phyloP scores from a whole-genome alignment of 352 stramenopile genomes.

The Phytophthora fragariaefolia region DNA sequence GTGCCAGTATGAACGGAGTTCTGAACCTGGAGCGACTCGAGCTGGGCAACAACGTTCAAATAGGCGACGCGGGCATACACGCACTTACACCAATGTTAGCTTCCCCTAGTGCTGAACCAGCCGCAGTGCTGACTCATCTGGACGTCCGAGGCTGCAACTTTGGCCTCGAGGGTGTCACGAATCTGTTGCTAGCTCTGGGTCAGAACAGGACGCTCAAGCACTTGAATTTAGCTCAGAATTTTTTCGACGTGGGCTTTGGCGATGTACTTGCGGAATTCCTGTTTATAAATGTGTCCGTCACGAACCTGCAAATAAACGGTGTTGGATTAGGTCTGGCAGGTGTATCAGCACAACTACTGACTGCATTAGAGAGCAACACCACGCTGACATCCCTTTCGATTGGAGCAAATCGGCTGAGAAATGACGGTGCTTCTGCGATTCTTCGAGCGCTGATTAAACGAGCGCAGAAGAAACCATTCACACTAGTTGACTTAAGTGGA shows the following conservation, averaged over 20 bases:
- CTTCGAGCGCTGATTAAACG: slow-evolving; percentile 61
- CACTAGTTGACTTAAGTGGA: slow-evolving; percentile 69
- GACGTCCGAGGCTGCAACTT: slow-evolving; percentile 77
- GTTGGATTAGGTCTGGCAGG: slow-evolving; percentile 63
- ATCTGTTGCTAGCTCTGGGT: slow-evolving; percentile 60
- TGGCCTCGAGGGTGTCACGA: slow-evolving; percentile 64
- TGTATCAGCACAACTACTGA: slow-evolving; percentile 53
- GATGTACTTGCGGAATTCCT: slow-evolving; percentile 77
- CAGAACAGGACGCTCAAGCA: slow-evolving; percentile 59
- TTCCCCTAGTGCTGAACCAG: slow-evolving; percentile 21
- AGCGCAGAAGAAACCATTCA: slow-evolving; percentile 45
- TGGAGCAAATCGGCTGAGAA: slow-evolving; percentile 72
- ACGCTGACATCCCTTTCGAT: slow-evolving; percentile 63
- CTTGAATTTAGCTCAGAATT: slow-evolving; percentile 80
- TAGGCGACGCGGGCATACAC: slow-evolving; percentile 68
- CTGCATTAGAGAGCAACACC: slow-evolving; percentile 56
- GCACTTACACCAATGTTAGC: slow-evolving; percentile 71
- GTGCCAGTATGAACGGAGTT: slow-evolving; percentile 53
- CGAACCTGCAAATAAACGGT: slow-evolving; percentile 63
- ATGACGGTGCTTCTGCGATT: slow-evolving; percentile 56
- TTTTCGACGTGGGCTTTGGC: slow-evolving; percentile 67
- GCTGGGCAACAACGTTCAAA: slow-evolving; percentile 69
- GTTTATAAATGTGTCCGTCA: slow-evolving; percentile 55
- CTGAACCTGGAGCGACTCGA: slow-evolving; percentile 63
- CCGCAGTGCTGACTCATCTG: slow-evolving; percentile 55